phyloP scores from a whole-genome alignment of 2,329 filamentous ascomycete genomes.

The Claviceps arundinis region DNA sequence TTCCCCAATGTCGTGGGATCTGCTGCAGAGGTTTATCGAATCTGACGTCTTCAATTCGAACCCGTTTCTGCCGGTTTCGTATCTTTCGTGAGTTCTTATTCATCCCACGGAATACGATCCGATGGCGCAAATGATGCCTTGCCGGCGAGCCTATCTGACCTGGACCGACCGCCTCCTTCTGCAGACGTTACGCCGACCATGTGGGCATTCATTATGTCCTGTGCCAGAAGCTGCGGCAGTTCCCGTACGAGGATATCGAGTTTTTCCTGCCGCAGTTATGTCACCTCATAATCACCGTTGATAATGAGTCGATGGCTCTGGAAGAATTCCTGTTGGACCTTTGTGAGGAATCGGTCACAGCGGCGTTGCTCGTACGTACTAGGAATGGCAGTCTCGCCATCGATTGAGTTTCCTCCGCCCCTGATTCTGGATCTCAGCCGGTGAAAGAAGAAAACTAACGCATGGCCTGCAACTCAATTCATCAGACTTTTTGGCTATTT shows the following conservation, averaged over 20 bases:
- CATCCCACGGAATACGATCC: background rate
- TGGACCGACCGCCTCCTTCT: background rate
- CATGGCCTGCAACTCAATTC: background rate
- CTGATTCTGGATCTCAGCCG: background rate
- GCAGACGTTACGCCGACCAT: constrained; percentile 75
- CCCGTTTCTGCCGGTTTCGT: constrained; percentile 77
- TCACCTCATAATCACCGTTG: constrained; percentile 74
- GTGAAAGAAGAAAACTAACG: constrained; percentile 10
- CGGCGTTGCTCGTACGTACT: constrained; percentile 58
- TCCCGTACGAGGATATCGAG: constrained; percentile 82
- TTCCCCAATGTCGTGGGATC: constrained; percentile 61
- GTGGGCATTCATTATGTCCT: constrained; percentile 83
- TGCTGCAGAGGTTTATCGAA: constrained; percentile 82
- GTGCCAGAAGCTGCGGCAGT: constrained; percentile 78
- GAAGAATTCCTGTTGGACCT: constrained; percentile 79
- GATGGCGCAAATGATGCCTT: background rate
- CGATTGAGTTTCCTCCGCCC: background rate
- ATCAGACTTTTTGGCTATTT: constrained; percentile 78
- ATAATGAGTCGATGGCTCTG: constrained; percentile 84
- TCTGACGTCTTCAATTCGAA: constrained; percentile 89
- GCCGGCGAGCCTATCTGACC: background rate
- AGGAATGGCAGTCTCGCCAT: background rate
- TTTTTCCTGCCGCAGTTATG: constrained; percentile 85
- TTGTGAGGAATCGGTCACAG: constrained; percentile 78
- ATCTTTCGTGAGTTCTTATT: constrained; percentile 59